These are phyloP conservation scores for Gracilaria domingensis DNA, from an alignment of 23 red algal species.

Conservation along the genomic window DNA sequence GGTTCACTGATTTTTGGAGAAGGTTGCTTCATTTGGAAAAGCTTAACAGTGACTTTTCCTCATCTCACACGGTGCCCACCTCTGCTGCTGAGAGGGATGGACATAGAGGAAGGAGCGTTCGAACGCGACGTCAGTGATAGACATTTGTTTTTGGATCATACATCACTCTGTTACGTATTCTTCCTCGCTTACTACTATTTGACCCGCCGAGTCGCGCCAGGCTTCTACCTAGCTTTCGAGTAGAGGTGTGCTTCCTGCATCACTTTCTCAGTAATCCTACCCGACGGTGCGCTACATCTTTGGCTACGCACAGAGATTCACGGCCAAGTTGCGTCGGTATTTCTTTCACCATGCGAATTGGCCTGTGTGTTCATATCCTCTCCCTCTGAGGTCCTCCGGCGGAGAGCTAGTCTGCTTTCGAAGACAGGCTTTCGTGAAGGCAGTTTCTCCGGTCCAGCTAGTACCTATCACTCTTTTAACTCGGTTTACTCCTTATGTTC, in stretches of 20 bases:
- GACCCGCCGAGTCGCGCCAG: constrained; percentile 45
- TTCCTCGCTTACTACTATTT: constrained; percentile 43
- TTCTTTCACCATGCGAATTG: constrained; percentile 24
- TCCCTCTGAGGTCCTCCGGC: constrained; percentile 18
- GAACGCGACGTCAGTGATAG: constrained; percentile 26
- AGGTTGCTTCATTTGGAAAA: constrained; percentile 56
- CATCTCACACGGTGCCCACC: neutral
- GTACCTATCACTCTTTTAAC: neutral
- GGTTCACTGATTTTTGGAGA: constrained; percentile 68
- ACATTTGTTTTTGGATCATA: neutral
- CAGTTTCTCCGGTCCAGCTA: neutral
- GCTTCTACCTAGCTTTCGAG: constrained; percentile 12
- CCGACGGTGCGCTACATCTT: constrained; percentile 36
- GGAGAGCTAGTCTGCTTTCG: constrained; percentile 49
- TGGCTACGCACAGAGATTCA: constrained; percentile 32
- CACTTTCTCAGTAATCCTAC: neutral
- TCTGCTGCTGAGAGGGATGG: constrained; percentile 33
- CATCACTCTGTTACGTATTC: neutral
- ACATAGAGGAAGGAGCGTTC: constrained; percentile 4
- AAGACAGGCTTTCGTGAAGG: constrained; percentile 13
- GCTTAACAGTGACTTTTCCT: constrained; percentile 42
- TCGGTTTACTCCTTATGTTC: neutral
- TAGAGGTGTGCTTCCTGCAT: neutral
- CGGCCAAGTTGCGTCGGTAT: constrained; percentile 26
- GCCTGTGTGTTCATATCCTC: constrained; percentile 3